phyloP scores from a whole-genome alignment of 1,284 basidiomycete genomes.

The Xerocomus minutiporus region DNA sequence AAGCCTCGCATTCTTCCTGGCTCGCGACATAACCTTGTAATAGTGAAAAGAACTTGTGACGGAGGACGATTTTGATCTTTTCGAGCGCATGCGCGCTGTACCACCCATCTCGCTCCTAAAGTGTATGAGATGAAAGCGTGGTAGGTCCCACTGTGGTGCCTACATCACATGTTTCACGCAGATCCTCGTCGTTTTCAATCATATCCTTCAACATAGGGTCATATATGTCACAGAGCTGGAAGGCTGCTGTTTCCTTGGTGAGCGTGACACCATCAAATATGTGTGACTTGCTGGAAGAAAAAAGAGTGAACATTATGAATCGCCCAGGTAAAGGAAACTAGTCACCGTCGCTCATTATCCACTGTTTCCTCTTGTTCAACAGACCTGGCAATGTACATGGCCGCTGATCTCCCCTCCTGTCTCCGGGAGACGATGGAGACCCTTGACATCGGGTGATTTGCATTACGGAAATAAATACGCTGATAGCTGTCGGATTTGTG shows the following conservation, averaged over 20 bases:
- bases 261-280: constrained; percentile 84
- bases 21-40: constrained; percentile 67
- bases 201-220: constrained; percentile 79
- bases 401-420: constrained; percentile 47
- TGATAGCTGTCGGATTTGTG: constrained; percentile 57
- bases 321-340: constrained; percentile 2
- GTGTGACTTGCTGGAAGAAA: constrained; percentile 55
- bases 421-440: constrained; percentile 65
- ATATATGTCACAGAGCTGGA: constrained; percentile 87
- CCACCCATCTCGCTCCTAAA: constrained; percentile 81
- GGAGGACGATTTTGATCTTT: constrained; percentile 78
- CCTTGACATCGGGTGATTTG: constrained; percentile 70
- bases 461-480: constrained; percentile 78
- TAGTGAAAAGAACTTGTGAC: constrained; percentile 83
- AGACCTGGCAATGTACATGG: constrained; percentile 36
- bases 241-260: constrained; percentile 81
- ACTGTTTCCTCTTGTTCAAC: constrained; percentile 39
- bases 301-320: not conserved
- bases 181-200: constrained; percentile 67
- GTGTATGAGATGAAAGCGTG: not conserved
- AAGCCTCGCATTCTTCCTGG: constrained; percentile 65
- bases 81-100: constrained; percentile 72
- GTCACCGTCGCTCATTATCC: constrained; percentile 40
- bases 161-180: constrained; percentile 71
- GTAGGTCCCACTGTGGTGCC: constrained; percentile 25